These are phyloP conservation scores for Phyllosticta paracitricarpa DNA, from an alignment of 2,329 filamentous ascomycete genomes.

Conservation along the genomic window DNA sequence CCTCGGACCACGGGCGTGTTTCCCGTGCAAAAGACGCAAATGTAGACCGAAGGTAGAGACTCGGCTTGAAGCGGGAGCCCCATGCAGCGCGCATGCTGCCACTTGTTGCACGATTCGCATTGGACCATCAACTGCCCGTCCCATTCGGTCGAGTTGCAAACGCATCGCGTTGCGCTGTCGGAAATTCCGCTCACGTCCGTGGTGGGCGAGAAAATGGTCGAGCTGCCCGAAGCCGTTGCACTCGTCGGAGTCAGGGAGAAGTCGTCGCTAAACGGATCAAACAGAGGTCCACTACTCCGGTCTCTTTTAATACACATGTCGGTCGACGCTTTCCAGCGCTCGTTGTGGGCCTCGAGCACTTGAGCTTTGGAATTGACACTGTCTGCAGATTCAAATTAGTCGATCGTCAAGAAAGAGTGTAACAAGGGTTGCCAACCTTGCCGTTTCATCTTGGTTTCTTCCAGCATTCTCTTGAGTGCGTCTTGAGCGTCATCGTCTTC, in stretches of 20 bases:
- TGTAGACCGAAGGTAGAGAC: slow-evolving; percentile 33
- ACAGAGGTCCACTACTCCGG: slow-evolving; percentile 8
- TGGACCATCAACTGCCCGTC: slow-evolving; percentile 49
- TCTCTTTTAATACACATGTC: slow-evolving; percentile 19
- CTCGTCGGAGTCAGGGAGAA: slow-evolving; percentile 36
- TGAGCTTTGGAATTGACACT: slow-evolving; percentile 1
- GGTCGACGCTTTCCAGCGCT: slow-evolving; percentile 36
- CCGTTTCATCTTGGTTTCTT: slow-evolving; percentile 10
- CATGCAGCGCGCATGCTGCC: slow-evolving; percentile 50
- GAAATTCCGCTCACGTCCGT: slow-evolving; percentile 42
- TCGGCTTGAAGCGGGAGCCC: slow-evolving; percentile 36
- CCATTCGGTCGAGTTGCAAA: slow-evolving; percentile 46
- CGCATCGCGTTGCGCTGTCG: slow-evolving; percentile 44
- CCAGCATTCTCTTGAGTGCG: slow-evolving; percentile 31
- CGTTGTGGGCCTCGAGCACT: slow-evolving; percentile 30
- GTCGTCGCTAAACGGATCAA: slow-evolving; percentile 28
- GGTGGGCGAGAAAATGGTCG: slow-evolving; percentile 33
- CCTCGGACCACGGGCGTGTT: slow-evolving; percentile 24
- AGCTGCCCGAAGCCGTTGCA: slow-evolving; percentile 30
- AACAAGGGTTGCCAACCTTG: neutral
- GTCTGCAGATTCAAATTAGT: neutral
- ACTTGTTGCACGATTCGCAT: slow-evolving; percentile 55
- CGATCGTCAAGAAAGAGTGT: neutral
- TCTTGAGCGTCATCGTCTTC: slow-evolving; percentile 26
- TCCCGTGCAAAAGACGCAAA: slow-evolving; percentile 32